A percentile compares a stretch with the other conserved stretches of the same genome.
Conservation (phyloP, 257 asterid genomes). For the Plantago major region DNA sequence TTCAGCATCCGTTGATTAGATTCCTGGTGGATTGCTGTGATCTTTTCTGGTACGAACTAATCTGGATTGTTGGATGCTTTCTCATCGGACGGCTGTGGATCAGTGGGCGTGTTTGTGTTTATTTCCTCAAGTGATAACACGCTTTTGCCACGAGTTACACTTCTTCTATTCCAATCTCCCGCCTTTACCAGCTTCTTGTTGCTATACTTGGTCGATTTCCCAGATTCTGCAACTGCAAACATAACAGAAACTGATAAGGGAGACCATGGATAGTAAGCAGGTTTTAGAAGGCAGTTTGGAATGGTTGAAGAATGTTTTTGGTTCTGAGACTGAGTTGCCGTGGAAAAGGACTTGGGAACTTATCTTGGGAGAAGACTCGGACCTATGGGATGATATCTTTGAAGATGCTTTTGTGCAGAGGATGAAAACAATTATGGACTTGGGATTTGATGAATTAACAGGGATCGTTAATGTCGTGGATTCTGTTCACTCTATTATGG, state of each 20-base stretch:
- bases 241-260: conserved; percentile 82
- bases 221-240: too few species aligned
- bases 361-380: conserved; percentile 92
- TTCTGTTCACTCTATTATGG: conserved; percentile 53
- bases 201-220: too few species aligned
- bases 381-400: conserved; percentile 94
- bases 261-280: conserved; percentile 88
- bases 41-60: too few species aligned
- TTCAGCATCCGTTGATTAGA: too few species aligned
- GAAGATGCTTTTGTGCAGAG: conserved; percentile 90
- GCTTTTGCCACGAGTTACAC: too few species aligned
- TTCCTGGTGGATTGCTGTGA: too few species aligned
- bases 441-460: conserved; percentile 67
- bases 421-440: conserved; percentile 75
- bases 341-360: conserved; percentile 95
- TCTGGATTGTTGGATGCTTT: too few species aligned
- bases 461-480: conserved; percentile 58
- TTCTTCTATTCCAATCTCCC: too few species aligned
- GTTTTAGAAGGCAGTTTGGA: conserved; percentile 93
- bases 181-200: too few species aligned
- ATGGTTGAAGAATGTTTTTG: conserved; percentile 97
- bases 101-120: too few species aligned
- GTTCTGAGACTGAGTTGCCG: conserved; percentile 94
- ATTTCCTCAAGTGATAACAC: too few species aligned
- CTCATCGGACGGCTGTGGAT: too few species aligned